A percentile compares a stretch with the other conserved stretches of the same genome.
Conservation (phyloP, 805 yeast genomes). For the Metschnikowia koreensis region DNA sequence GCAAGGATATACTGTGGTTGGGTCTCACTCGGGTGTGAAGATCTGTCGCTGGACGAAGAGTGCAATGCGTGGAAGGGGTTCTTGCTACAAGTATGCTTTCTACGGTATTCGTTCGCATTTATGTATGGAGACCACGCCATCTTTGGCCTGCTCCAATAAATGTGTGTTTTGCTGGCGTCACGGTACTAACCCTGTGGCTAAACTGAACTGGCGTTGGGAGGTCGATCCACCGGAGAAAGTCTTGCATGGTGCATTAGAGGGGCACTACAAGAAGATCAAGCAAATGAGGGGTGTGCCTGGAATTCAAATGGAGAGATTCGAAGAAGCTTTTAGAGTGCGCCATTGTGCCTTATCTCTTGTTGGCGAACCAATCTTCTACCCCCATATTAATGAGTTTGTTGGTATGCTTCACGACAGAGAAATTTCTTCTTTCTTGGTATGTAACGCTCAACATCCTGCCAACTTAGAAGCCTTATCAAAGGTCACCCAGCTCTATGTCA, state of each 20-base stretch:
- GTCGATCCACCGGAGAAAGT: conserved; percentile 86
- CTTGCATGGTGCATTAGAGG: conserved; percentile 78
- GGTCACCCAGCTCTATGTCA: conserved; percentile 88
- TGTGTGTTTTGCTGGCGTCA: conserved; percentile 98
- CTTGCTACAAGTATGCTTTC: conserved; percentile 89
- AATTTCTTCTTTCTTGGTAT: conserved; percentile 84
- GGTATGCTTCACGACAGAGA: conserved; percentile 74
- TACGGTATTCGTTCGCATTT: conserved; percentile 88
- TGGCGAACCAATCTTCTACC: conserved; percentile 94
- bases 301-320: conserved; percentile 81
- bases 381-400: conserved; percentile 83
- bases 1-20: conserved; percentile 91
- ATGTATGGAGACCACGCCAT: conserved; percentile 95
- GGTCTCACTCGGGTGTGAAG: conserved; percentile 92
- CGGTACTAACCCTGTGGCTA: conserved; percentile 95
- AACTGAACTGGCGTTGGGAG: conserved; percentile 91
- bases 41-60: conserved; percentile 96
- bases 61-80: conserved; percentile 90
- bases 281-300: conserved; percentile 97
- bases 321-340: conserved; percentile 83
- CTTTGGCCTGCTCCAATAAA: conserved; percentile 88
- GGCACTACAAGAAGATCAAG: conserved; percentile 88
- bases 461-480: conserved; percentile 64
- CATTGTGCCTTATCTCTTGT: conserved; percentile 93
- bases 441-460: conserved; percentile 95